Evolutionary conservation across 2,329 filamentous ascomycete species (phyloP), one percentile per base, ranked within the genome.

Genomic region (Fonsecaea monophora): DNA sequence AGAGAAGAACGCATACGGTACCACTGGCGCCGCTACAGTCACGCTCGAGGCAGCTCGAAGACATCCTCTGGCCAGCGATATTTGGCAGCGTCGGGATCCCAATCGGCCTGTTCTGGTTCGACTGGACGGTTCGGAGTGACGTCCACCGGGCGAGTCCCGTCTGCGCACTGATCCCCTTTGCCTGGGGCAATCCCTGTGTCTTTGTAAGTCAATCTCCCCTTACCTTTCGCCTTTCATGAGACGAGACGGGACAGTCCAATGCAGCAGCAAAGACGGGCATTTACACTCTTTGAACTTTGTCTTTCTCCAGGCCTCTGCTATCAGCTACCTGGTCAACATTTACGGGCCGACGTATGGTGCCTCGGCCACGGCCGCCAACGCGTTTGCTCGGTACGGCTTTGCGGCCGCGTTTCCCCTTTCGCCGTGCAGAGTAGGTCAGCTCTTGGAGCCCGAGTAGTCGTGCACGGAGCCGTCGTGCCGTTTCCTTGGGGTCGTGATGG

Each of bases 151-250:
- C 80, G 13, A 68, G 67, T n/a, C 69, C 70, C 12, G 62, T 70
- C 9, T 48, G 72, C 13, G 70, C 73, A 2, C 57, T 67, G 8
- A 66, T 70, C 32, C 60, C 71, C 18, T 74, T 74, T 62, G 74
- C 69, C 4, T 68, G 62, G 50, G 70, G 72, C 13, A 74, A 74
- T 60, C 61, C 74, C 4, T 66, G 72, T 30, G 69, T 75, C 5
- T 75, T 74, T 40, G 84, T 32, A 82, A 89, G 65, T 83, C 87
- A 21, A 54, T 21, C 18, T 21, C 35, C 40, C 25, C 55, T 15
- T 38, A n/a, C 48, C 10, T 38, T 9, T 60, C 32, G 9, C 9
- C 35, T 3, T 21, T 21, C 21, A 21, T 21, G 1, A 21, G 21
- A 21, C 21, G 21, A 21, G 21, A 21, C 21, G 21, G 21, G 21